Percentiles rank a stretch among this genome's conserved stretches.
phyloP scores from a whole-genome alignment of 2,329 filamentous ascomycete species.

The Xylariaceae sp. region DNA sequence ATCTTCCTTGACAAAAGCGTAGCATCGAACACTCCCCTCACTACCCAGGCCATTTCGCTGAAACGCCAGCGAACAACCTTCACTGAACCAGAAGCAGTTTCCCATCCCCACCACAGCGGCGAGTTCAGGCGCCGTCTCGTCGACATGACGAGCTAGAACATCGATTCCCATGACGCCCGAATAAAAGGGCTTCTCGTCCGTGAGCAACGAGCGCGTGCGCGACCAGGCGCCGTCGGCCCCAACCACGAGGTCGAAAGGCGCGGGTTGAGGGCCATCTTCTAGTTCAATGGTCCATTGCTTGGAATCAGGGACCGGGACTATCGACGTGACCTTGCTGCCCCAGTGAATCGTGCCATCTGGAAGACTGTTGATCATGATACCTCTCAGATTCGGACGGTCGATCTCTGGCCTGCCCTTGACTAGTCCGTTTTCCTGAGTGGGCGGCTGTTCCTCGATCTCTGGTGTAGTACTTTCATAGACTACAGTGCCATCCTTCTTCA shows the following conservation, averaged over 20 bases:
- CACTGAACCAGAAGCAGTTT: slow-evolving; percentile 34
- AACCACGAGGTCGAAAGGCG: slow-evolving; percentile 33
- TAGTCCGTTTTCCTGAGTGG: neutral
- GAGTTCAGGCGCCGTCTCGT: slow-evolving; percentile 33
- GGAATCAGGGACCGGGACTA: neutral
- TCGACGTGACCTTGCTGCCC: slow-evolving; percentile 15
- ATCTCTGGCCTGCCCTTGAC: slow-evolving; percentile 25
- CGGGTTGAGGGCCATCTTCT: neutral
- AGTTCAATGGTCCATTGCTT: slow-evolving; percentile 13
- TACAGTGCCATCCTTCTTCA: slow-evolving; percentile 26
- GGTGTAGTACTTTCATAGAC: slow-evolving; percentile 14
- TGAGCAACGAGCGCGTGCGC: slow-evolving; percentile 30
- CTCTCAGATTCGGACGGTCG: slow-evolving; percentile 23
- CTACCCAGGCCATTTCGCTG: slow-evolving; percentile 20
- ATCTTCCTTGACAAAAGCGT: slow-evolving; percentile 20
- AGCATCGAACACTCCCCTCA: slow-evolving; percentile 16
- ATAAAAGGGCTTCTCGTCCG: slow-evolving; percentile 34
- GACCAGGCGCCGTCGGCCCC: slow-evolving; percentile 38
- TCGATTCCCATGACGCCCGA: slow-evolving; percentile 38
- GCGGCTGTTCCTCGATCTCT: neutral
- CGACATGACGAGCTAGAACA: slow-evolving; percentile 28
- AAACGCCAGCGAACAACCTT: slow-evolving; percentile 19
- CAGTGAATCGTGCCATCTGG: slow-evolving; percentile 22
- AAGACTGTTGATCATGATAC: slow-evolving; percentile 22
- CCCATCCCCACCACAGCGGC: slow-evolving; percentile 32